Base-by-base conservation (phyloP, 2,329 filamentous ascomycete species). In the Exophiala viscosa region DNA sequence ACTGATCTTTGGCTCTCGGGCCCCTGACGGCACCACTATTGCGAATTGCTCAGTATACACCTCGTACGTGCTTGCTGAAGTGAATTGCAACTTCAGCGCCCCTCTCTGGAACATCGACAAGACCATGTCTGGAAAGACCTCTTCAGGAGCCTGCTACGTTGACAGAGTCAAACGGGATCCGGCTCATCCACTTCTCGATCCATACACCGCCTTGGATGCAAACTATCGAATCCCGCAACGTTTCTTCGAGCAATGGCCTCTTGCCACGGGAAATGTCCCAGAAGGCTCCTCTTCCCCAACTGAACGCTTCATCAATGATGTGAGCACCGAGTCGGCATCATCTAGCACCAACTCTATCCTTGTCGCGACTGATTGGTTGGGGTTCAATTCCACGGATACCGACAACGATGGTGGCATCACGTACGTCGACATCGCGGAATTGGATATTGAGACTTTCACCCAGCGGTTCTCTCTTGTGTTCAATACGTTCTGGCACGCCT, bases 401-500 rank as follows among this genome's bases (percentile, higher is more conserved):
- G 8, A 28, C 23, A 28, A 28, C 3, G 23, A 28, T 28, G 8
- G 8, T 28, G 23, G 23, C 23, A 28, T 28, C 44, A 17, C 34
- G 33, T 46, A 46, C 44, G 44, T 46, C 44, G 23, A 46, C 33
- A 38, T 46, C 5, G 31, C 44, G 9, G 23, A 14, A 18, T 14
- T 46, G 9, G 33, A 38, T 31, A 31, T 46, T 7, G n/a, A 20
- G 8, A 46, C 44, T 3, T 46, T 46, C 44, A 46, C 44, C 14
- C 31, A 46, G 14, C 44, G 44, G 9, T 46, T 46, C 32, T 18
- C 32, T 14, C 44, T 46, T 10, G 31, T 46, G n/a, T 46, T 46
- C 44, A 46, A 46, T 20, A 46, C 44, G 4, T 46, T 35, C 44
- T 46, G 44, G 44, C 44, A 46, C 44, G 14, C 44, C 28, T 46